phyloP scores from a whole-genome alignment of 2,329 filamentous ascomycete genomes.

The Cryoendolithus antarcticus region DNA sequence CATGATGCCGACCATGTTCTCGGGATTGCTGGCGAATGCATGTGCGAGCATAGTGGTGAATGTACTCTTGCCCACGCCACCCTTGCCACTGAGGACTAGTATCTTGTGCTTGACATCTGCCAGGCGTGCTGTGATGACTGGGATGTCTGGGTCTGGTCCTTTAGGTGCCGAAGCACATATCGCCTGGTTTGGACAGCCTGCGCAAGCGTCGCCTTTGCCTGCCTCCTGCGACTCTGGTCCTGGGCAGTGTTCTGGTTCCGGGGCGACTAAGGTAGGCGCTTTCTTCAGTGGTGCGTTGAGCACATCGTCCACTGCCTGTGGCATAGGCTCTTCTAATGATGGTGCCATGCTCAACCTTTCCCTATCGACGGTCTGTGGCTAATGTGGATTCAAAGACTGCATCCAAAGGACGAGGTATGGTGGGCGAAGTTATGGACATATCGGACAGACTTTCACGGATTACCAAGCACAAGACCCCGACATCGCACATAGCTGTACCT shows the following conservation, averaged over 20 bases:
- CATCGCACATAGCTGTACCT: too few relatives aligned
- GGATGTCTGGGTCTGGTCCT: constrained; percentile 88
- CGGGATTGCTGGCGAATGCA: constrained; percentile 71
- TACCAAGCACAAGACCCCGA: too few relatives aligned
- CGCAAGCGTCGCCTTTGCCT: constrained; percentile 66
- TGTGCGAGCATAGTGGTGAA: constrained; percentile 82
- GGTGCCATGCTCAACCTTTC: constrained; percentile 55
- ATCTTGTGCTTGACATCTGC: constrained; percentile 80
- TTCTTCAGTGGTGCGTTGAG: constrained; percentile 64
- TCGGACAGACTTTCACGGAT: too few relatives aligned
- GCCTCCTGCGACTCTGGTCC: constrained; percentile 68
- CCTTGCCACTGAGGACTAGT: constrained; percentile 84
- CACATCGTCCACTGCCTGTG: constrained; percentile 39
- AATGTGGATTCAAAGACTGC: too few relatives aligned
- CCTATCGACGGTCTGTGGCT: not conserved
- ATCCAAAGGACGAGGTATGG: too few relatives aligned
- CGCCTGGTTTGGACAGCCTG: constrained; percentile 86
- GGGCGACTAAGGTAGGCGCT: constrained; percentile 76
- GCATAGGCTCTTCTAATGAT: constrained; percentile 58
- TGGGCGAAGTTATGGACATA: too few relatives aligned
- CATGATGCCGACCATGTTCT: constrained; percentile 81
- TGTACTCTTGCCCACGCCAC: constrained; percentile 91
- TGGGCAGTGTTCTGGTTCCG: constrained; percentile 90
- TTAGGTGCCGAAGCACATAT: constrained; percentile 93
- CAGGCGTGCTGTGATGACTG: constrained; percentile 73